Conservation (phyloP, 2,329 filamentous ascomycete species). For the Bipolaris sorokiniana region DNA sequence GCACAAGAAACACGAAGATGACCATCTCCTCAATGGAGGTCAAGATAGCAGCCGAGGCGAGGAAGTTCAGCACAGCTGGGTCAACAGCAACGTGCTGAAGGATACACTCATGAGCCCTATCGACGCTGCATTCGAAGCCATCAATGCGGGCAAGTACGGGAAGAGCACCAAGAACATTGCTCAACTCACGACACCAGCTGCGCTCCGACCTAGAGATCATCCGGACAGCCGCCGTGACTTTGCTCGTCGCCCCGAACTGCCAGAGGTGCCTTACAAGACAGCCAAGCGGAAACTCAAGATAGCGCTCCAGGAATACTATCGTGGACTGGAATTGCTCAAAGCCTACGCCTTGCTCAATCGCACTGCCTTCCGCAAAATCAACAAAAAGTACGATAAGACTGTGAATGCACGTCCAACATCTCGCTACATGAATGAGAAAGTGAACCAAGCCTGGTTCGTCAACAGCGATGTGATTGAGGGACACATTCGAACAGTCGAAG, state of each 20-base stretch:
- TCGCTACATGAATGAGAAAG: constrained; percentile 88
- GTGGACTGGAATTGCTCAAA: constrained; percentile 88
- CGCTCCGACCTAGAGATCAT: constrained; percentile 47
- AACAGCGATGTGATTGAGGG: constrained; percentile 83
- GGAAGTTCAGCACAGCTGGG: constrained; percentile 23
- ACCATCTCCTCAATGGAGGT: constrained; percentile 21
- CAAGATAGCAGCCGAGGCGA: constrained; percentile 32
- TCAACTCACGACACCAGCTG: constrained; percentile 47
- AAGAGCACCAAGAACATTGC: constrained; percentile 59
- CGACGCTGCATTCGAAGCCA: constrained; percentile 51
- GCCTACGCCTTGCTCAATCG: constrained; percentile 88
- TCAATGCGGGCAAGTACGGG: constrained; percentile 56
- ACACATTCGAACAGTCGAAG: constrained; percentile 81
- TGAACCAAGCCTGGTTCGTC: constrained; percentile 90
- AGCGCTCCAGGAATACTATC: constrained; percentile 91
- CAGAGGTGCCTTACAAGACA: constrained; percentile 77
- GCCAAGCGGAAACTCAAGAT: constrained; percentile 92
- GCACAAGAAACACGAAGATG: constrained; percentile 26
- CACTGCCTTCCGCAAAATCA: constrained; percentile 94
- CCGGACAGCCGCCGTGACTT: constrained; percentile 53
- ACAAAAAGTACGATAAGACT: constrained; percentile 98
- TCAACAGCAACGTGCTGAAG: constrained; percentile 19
- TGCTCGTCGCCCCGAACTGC: constrained; percentile 43
- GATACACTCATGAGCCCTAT: constrained; percentile 45
- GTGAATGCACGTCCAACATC: constrained; percentile 77